phyloP scores from a whole-genome alignment of 2,329 filamentous ascomycete species.

The Tolypocladium ovalisporum region DNA sequence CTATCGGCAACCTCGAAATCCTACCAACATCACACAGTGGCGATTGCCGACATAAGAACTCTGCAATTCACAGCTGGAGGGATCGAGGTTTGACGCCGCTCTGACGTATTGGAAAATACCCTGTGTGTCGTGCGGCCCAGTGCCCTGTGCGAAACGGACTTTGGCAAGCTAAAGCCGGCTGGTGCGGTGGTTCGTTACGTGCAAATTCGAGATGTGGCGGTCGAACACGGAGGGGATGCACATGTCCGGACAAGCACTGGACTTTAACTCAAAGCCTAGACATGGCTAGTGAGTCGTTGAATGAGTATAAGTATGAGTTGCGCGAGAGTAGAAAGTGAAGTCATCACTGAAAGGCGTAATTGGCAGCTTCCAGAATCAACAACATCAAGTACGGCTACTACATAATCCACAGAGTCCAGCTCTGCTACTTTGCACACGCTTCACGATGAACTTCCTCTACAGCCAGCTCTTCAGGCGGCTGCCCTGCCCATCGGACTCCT shows the following conservation, averaged over 20 bases:
- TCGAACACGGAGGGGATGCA: neutral
- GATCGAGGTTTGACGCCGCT: neutral
- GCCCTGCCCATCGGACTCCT: constrained; percentile 14
- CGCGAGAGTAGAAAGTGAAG: neutral
- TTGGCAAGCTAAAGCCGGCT: neutral
- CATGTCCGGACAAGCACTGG: neutral
- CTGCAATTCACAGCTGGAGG: neutral
- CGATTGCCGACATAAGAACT: neutral
- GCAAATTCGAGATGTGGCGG: neutral
- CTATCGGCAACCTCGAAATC: neutral
- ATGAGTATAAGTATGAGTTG: neutral
- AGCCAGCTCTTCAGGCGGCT: constrained; percentile 1
- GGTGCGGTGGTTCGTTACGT: neutral
- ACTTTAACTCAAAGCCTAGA: neutral
- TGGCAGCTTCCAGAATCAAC: neutral
- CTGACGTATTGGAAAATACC: neutral
- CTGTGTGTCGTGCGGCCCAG: no score
- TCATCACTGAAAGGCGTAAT: neutral
- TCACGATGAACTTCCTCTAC: neutral
- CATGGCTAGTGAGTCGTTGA: neutral
- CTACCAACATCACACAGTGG: neutral
- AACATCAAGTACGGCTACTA: neutral
- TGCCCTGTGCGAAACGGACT: neutral
- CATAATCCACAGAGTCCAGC: neutral
- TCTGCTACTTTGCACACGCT: neutral